Base-by-base conservation (phyloP, 2,329 filamentous ascomycete genomes). In the Alternaria brassicae region DNA sequence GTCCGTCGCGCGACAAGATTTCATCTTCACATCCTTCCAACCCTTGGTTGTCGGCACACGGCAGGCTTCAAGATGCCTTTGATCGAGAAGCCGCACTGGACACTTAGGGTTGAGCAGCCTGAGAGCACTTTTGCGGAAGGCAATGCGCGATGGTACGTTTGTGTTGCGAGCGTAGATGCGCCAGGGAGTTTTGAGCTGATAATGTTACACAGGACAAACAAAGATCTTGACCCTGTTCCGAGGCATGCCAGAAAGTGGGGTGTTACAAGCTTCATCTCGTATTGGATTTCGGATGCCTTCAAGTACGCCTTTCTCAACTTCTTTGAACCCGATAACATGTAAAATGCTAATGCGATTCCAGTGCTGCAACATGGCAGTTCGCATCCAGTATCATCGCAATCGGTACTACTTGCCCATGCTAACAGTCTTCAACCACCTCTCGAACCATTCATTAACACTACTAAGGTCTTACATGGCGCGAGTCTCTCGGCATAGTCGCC, bases 321-420 rank as follows among this genome's bases (percentile, higher is more conserved):
- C 6, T 21, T 28, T n/a, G 2, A 44, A 27, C 21, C 15, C 21
- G 27, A 8, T 8, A 37, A 19, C 23, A 19, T n/a, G 19, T 4
- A 9, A 32, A 4, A 25, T 30, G 49, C 58, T 69, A 44, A 69
- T 47, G 19, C 8, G 7, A 13, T 17, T n/a, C 13, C 56, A 78
- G 75, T 58, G 79, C 80, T 8, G 80, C 81, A n/a, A 85, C 82
- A 37, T 86, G 84, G 84, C 81, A 86, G 65, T 84, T 79, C 48
- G 77, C 76, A 10, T 70, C 74, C 2, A 68, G 70, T 19, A 77
- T 79, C 56, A 77, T 79, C 21, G 73, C 77, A 21, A 70, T 79
- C 32, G 77, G 73, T 75, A 70, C 6, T 40, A 3, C 37, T 3
- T 7, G 19, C 12, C 19, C 17, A 23, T 21, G 12, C 13, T 3